These are phyloP conservation scores for Hansenula anomala DNA, from an alignment of 1,139 yeast genomes.

Conservation along the genomic window DNA sequence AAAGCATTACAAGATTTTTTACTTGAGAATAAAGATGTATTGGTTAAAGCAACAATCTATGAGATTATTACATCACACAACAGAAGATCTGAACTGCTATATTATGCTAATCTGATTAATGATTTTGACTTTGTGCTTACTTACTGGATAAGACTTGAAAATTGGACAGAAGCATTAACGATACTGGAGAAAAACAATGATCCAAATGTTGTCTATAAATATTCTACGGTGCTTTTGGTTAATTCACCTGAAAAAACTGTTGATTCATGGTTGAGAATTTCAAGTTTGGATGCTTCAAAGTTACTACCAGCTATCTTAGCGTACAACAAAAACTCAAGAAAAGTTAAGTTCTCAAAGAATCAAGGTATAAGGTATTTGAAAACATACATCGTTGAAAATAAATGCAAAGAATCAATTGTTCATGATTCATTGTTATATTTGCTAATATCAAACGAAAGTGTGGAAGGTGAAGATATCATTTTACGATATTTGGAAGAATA, in stretches of 20 bases:
- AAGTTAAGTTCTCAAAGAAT: slow-evolving; percentile 38
- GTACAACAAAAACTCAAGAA: slow-evolving; percentile 40
- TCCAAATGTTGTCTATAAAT: slow-evolving; percentile 53
- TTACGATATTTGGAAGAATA: slow-evolving; percentile 43
- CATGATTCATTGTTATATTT: slow-evolving; percentile 74
- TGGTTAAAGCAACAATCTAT: slow-evolving; percentile 66
- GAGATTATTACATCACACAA: slow-evolving; percentile 69
- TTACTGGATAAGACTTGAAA: slow-evolving; percentile 61
- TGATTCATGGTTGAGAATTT: slow-evolving; percentile 66
- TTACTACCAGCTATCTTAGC: slow-evolving; percentile 73
- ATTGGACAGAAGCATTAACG: slow-evolving; percentile 72
- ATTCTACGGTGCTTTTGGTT: slow-evolving; percentile 61
- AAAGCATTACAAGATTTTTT: slow-evolving; percentile 49
- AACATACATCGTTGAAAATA: slow-evolving; percentile 52
- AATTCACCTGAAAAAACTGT: slow-evolving; percentile 69
- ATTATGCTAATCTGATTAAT: slow-evolving; percentile 61
- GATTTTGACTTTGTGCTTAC: slow-evolving; percentile 68
- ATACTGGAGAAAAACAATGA: slow-evolving; percentile 45
- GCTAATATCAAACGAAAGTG: slow-evolving; percentile 51
- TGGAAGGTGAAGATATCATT: slow-evolving; percentile 34
- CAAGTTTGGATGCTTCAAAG: slow-evolving; percentile 30
- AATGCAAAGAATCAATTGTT: slow-evolving; percentile 44
- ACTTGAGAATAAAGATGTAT: slow-evolving; percentile 36
- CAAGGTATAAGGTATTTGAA: slow-evolving; percentile 63
- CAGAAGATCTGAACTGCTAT: slow-evolving; percentile 55